Percentiles rank a stretch among this genome's conserved stretches.
Evolutionary conservation across 495 filamentous ascomycete species (phyloP).

Genomic region (Neurospora sp.): DNA sequence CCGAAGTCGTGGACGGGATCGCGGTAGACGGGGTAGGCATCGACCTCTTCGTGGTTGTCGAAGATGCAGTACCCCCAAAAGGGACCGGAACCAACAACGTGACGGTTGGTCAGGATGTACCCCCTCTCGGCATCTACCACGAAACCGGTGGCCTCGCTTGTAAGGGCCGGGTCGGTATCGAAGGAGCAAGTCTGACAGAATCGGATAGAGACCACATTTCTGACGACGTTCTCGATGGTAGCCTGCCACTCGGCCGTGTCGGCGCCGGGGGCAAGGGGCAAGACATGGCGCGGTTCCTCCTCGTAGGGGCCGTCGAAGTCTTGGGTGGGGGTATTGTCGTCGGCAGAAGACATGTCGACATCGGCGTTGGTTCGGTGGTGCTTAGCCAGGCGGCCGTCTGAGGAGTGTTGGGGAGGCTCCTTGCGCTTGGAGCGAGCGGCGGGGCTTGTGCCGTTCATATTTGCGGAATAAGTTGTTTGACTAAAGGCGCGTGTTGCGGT

Average conservation of each 20-base stretch:
- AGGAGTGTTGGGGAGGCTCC: slow-evolving; percentile 24
- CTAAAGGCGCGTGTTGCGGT: not conserved
- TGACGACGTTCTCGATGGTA: slow-evolving; percentile 87
- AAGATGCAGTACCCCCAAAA: slow-evolving; percentile 98
- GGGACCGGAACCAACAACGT: slow-evolving; percentile 92
- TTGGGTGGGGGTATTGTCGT: slow-evolving; percentile 37
- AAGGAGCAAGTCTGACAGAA: slow-evolving; percentile 99
- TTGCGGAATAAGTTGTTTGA: slow-evolving; percentile 7
- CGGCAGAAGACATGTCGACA: slow-evolving; percentile 28
- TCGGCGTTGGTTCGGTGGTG: slow-evolving; percentile 39
- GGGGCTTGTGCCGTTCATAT: slow-evolving; percentile 31
- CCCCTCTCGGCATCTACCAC: slow-evolving; percentile 94
- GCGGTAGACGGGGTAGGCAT: slow-evolving; percentile 95
- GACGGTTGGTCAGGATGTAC: slow-evolving; percentile 76
- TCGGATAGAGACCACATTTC: slow-evolving; percentile 90
- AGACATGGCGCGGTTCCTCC: slow-evolving; percentile 26
- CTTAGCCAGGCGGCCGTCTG: slow-evolving; percentile 38
- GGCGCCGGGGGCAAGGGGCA: slow-evolving; percentile 41
- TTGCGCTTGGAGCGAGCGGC: slow-evolving; percentile 41
- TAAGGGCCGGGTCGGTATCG: slow-evolving; percentile 86
- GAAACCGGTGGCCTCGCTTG: slow-evolving; percentile 93
- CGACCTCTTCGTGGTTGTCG: slow-evolving; percentile 96
- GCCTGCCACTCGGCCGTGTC: slow-evolving; percentile 96
- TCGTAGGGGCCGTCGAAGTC: slow-evolving; percentile 29
- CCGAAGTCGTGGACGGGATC: slow-evolving; percentile 99